Conservation (phyloP, 2,329 filamentous ascomycete species). For the Trichophyton equinum region DNA sequence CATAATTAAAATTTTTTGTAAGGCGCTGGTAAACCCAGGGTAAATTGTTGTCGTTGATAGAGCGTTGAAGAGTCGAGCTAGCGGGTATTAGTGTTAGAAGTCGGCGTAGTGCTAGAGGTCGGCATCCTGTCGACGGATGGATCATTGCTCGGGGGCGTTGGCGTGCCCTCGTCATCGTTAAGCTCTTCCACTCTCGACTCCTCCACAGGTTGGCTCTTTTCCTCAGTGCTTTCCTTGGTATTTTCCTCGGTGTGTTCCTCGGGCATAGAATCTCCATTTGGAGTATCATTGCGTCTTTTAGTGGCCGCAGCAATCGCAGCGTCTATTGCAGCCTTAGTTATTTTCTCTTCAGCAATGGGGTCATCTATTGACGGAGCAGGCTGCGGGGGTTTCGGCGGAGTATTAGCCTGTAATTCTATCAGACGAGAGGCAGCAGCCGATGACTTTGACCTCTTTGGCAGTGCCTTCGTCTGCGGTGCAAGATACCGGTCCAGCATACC, state of each 20-base stretch:
- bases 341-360: neutral
- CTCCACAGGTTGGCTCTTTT: neutral
- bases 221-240: neutral
- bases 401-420: neutral
- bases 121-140: neutral
- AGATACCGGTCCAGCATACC: conserved; percentile 65
- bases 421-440: neutral
- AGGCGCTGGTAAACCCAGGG: neutral
- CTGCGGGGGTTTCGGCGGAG: neutral
- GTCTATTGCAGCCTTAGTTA: neutral
- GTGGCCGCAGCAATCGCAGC: neutral
- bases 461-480: conserved; percentile 29
- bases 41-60: neutral
- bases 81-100: too few species aligned
- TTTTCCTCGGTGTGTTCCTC: neutral
- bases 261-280: neutral
- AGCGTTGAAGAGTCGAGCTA: neutral
- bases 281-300: neutral
- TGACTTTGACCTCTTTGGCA: conserved; percentile 5
- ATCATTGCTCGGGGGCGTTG: neutral
- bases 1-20: neutral
- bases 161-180: neutral
- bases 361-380: neutral
- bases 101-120: neutral
- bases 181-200: neutral